Percentiles rank a stretch among this genome's conserved stretches.
Conservation (phyloP, 2,329 filamentous ascomycete genomes). For the Thelonectria olida region DNA sequence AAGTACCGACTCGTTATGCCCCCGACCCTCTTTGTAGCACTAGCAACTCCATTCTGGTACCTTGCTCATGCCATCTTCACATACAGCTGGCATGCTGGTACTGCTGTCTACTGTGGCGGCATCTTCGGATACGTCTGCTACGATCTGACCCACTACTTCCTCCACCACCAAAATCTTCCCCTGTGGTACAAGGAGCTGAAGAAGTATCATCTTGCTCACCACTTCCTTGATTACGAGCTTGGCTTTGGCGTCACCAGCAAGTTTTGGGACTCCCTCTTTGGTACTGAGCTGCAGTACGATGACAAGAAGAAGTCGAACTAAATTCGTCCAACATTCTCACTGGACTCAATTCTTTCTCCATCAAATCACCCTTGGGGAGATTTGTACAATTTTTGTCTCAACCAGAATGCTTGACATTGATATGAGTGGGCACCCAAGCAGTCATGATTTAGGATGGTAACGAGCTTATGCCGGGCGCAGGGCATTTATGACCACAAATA, state of each 20-base stretch:
- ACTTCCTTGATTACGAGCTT: slow-evolving; percentile 97
- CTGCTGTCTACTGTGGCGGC: slow-evolving; percentile 84
- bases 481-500: slow-evolving; percentile 36
- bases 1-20: slow-evolving; percentile 98
- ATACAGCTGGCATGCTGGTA: slow-evolving; percentile 85
- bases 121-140: slow-evolving; percentile 97
- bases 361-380: neutral
- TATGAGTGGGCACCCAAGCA: slow-evolving; percentile 31
- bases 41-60: slow-evolving; percentile 92
- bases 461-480: slow-evolving; percentile 37
- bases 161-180: slow-evolving; percentile 93
- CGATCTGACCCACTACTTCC: slow-evolving; percentile 97
- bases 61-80: slow-evolving; percentile 84
- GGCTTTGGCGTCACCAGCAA: slow-evolving; percentile 96
- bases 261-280: slow-evolving; percentile 95
- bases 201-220: slow-evolving; percentile 96
- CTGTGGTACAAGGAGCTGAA: slow-evolving; percentile 91
- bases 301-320: slow-evolving; percentile 48
- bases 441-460: slow-evolving; percentile 41
- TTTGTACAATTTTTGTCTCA: slow-evolving; percentile 23
- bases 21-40: slow-evolving; percentile 82
- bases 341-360: slow-evolving; percentile 4
- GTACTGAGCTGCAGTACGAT: slow-evolving; percentile 75
- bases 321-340: slow-evolving; percentile 9
- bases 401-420: slow-evolving; percentile 26